Percentiles rank a stretch among this genome's conserved stretches.
Evolutionary conservation across 352 stramenopile species (phyloP).

Genomic region (Pythium biforme): DNA sequence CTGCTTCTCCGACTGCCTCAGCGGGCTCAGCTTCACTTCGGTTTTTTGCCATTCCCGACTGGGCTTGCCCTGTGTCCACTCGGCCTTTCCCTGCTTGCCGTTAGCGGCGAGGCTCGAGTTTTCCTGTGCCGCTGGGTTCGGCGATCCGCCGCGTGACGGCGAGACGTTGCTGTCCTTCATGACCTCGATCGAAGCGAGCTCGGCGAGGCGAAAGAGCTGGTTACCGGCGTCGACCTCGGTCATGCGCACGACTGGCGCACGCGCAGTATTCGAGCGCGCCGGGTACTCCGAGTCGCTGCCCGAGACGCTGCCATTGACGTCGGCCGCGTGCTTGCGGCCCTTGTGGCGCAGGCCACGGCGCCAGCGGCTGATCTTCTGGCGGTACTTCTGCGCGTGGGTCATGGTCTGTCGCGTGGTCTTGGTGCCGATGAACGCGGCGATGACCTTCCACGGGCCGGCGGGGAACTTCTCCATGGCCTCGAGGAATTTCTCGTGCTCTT

Average conservation of each 20-base stretch:
- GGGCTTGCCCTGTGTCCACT: conserved; percentile 20
- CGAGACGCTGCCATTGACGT: conserved; percentile 27
- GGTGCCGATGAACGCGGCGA: conserved; percentile 76
- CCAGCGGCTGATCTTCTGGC: conserved; percentile 84
- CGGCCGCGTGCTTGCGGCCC: conserved; percentile 60
- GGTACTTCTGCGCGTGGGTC: conserved; percentile 85
- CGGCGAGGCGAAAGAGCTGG: conserved; percentile 72
- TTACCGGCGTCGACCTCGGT: conserved; percentile 28
- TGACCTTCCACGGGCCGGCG: conserved; percentile 78
- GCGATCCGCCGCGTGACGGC: conserved; percentile 6
- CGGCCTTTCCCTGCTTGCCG: conserved; percentile 29
- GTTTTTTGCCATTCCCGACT: conserved; percentile 59
- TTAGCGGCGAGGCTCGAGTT: conserved; percentile 16
- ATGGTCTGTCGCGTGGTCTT: conserved; percentile 94
- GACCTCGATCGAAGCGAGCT: conserved; percentile 72
- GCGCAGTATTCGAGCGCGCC: conserved; percentile 46
- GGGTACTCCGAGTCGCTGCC: conserved; percentile 49
- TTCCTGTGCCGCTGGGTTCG: conserved; percentile 23
- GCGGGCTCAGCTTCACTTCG: conserved; percentile 61
- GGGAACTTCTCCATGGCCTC: conserved; percentile 87
- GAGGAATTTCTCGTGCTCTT: conserved; percentile 86
- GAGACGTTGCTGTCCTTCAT: conserved; percentile 37
- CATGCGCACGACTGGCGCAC: conserved; percentile 26
- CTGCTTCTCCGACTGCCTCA: conserved; percentile 39
- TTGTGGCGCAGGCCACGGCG: conserved; percentile 77